phyloP scores from a whole-genome alignment of 345 rosid genomes.

The Camelina hispida region DNA sequence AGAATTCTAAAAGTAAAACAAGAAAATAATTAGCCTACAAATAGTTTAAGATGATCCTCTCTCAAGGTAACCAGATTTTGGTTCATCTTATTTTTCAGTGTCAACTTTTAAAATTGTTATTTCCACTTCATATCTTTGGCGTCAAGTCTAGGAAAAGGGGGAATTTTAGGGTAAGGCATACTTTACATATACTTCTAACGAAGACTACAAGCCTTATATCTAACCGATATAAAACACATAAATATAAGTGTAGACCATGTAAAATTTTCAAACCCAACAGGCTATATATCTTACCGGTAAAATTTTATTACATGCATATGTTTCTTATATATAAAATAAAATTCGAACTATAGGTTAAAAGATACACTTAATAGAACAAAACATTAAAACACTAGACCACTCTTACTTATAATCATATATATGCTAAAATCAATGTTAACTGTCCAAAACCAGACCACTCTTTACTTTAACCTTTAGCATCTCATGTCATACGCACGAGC shows the following conservation, averaged over 20 bases:
- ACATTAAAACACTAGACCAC: not conserved
- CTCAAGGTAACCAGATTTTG: constrained; percentile 2
- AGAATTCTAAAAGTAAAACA: not conserved
- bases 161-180: constrained; percentile 29
- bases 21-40: not conserved
- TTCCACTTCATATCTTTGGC: constrained; percentile 32
- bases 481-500: not conserved
- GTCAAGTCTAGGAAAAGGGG: constrained; percentile 35
- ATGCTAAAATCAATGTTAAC: not conserved
- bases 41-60: not conserved
- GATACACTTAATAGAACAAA: not conserved
- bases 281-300: not conserved
- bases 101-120: not conserved
- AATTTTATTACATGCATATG: not conserved
- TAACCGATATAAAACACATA: not conserved
- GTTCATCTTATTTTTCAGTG: constrained; percentile 2
- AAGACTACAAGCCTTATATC: constrained; percentile 5
- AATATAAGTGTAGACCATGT: not conserved
- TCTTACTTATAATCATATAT: not conserved
- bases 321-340: not conserved
- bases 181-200: constrained; percentile 16
- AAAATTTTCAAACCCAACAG: not conserved
- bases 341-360: not conserved
- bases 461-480: not conserved
- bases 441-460: not conserved